Base-by-base conservation (phyloP, 345 rosid genomes). In the Gynandropsis gynandra region DNA sequence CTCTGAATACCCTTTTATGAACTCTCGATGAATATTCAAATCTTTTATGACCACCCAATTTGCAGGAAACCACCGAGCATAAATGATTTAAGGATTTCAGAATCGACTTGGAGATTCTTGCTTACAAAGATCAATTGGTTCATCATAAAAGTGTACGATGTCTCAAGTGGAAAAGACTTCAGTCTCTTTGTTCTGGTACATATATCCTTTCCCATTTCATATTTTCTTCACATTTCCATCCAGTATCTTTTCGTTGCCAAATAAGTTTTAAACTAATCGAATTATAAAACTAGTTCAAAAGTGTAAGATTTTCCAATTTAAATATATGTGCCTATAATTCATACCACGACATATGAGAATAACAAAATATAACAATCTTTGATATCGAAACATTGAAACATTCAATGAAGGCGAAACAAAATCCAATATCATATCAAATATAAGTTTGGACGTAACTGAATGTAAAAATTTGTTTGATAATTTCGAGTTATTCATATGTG, bases 31-130 rank as follows among this genome's bases (percentile, higher is more conserved):
- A 13, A 15, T 12, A 35, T 13, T 17, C 27, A 40, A 24, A 5
- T 27, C 11, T 16, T 43, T 29, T 15, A 14, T 27, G 12, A 44
- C 20, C 29, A 47, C 1, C 10, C 2, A n/a, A 15, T 42, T 18
- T 10, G 47, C 56, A 75, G 83, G 56, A 52, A 47, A n/a, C 83
- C 80, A 9, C 87, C 81, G 2, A 58, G 54, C 8, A 42, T 69
- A 8, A 20, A 65, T 5, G 66, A 70, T 12, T 38, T 78, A 16
- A 63, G 9, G 62, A 27, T 75, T 29, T 72, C 77, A 4, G 74
- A 78, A 61, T 54, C 72, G n/a, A 49, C 74, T 6, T 65, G 59
- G 54, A 59, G 63, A 52, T 58, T 14, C 32, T 11, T 73, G 33
- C 48, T 62, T 24, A 31, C 7, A 13, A 72, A 69, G 35, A 41